phyloP scores from a whole-genome alignment of 2,329 filamentous ascomycete genomes.

The Colletotrichum somersetense region DNA sequence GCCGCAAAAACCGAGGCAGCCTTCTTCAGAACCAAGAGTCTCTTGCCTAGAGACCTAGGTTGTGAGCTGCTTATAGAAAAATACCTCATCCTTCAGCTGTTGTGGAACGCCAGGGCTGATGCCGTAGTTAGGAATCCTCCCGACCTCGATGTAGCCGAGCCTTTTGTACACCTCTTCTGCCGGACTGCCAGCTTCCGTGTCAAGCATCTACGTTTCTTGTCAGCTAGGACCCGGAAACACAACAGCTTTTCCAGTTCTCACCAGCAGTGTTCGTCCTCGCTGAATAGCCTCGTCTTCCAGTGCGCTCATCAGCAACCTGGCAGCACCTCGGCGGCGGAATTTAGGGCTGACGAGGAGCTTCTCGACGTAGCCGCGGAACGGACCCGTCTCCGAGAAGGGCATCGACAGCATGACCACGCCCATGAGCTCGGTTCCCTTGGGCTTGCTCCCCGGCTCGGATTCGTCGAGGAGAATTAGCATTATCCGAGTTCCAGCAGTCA shows the following conservation, averaged over 20 bases:
- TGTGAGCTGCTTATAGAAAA: constrained; percentile 70
- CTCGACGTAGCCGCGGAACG: constrained; percentile 67
- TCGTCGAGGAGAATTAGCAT: constrained; percentile 66
- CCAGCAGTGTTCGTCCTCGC: constrained; percentile 65
- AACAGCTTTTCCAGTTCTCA: constrained; percentile 52
- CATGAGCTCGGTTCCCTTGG: constrained; percentile 61
- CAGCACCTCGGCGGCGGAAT: constrained; percentile 64
- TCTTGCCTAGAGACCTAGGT: neutral
- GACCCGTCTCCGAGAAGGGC: constrained; percentile 67
- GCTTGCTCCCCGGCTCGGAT: constrained; percentile 49
- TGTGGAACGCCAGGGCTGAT: constrained; percentile 59
- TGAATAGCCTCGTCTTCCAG: constrained; percentile 67
- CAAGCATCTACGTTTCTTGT: constrained; percentile 58
- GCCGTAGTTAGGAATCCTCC: constrained; percentile 67
- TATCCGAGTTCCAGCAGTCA: constrained; percentile 58
- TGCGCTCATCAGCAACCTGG: constrained; percentile 63
- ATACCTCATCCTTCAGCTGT: constrained; percentile 63
- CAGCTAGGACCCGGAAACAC: neutral
- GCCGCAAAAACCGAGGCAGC: constrained; percentile 22
- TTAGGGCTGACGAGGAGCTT: constrained; percentile 68
- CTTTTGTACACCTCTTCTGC: constrained; percentile 67
- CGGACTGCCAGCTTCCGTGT: constrained; percentile 63
- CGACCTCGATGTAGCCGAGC: constrained; percentile 68
- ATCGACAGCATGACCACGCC: constrained; percentile 68
- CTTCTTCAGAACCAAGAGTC: neutral